A percentile compares a stretch with the other conserved stretches of the same genome.
Conservation (phyloP, 305 asterid genomes). For the Solanum hybrid region DNA sequence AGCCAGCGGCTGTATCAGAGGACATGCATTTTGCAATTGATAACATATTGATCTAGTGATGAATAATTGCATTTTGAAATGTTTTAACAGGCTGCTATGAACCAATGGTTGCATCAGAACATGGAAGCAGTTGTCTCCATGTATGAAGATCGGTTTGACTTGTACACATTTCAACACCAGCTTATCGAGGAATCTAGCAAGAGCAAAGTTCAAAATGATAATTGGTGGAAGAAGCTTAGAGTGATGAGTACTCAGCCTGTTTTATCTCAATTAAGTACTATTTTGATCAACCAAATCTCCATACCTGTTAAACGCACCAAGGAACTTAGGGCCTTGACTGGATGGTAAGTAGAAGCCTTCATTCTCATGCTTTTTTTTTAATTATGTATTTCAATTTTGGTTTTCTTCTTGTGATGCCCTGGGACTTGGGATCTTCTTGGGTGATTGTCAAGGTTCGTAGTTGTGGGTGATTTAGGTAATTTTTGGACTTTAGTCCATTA, state of each 20-base stretch:
- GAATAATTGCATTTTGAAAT: neutral
- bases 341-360: slow-evolving; percentile 54
- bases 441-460: neutral
- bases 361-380: neutral
- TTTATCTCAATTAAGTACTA: slow-evolving; percentile 33
- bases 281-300: slow-evolving; percentile 44
- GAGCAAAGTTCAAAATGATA: slow-evolving; percentile 33
- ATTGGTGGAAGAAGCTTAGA: slow-evolving; percentile 70
- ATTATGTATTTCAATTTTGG: neutral
- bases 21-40: neutral
- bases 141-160: slow-evolving; percentile 91
- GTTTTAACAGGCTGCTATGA: slow-evolving; percentile 61
- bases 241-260: slow-evolving; percentile 32
- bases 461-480: neutral
- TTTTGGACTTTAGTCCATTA: neutral
- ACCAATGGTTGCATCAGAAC: slow-evolving; percentile 91
- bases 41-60: neutral
- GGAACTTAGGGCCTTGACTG: slow-evolving; percentile 78
- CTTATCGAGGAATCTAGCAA: slow-evolving; percentile 32
- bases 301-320: slow-evolving; percentile 82
- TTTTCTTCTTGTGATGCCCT: neutral
- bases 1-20: neutral
- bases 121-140: slow-evolving; percentile 84
- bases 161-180: slow-evolving; percentile 52
- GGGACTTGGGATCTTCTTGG: neutral